A percentile compares a stretch with the other conserved stretches of the same genome.
Evolutionary conservation across 176 grass and related monocot genomes (phyloP).

Genomic region (Ensete glaucum): DNA sequence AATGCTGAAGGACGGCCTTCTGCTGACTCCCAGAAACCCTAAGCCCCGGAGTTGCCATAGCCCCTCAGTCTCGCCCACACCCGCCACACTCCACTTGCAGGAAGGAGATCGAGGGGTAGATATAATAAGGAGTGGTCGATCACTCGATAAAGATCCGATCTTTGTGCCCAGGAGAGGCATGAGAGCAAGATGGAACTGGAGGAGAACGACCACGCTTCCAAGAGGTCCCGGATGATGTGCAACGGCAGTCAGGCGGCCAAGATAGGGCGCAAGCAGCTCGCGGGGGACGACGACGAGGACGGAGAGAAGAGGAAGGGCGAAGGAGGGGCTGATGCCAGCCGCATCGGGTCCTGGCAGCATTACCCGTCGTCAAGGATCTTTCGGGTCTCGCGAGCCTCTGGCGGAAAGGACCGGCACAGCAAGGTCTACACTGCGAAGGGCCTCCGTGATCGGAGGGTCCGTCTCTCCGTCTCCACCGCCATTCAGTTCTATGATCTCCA

Average conservation of each 20-base stretch:
- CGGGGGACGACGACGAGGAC: constrained; percentile 2
- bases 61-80: background rate
- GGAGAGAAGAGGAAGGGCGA: background rate
- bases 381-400: constrained; percentile 9
- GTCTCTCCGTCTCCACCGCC: constrained; percentile 17
- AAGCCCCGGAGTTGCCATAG: background rate
- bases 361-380: constrained; percentile 11
- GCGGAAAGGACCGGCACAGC: constrained; percentile 23
- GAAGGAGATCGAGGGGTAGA: background rate
- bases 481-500: constrained; percentile 24
- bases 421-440: constrained; percentile 23
- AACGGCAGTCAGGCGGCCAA: constrained; percentile 1
- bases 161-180: constrained; percentile 4
- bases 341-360: background rate
- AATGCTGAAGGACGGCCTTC: constrained; percentile 10
- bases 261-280: constrained; percentile 3
- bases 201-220: constrained; percentile 6
- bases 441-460: constrained; percentile 13
- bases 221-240: background rate
- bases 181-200: constrained; percentile 13
- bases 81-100: background rate
- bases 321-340: background rate
- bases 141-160: background rate
- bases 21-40: background rate
- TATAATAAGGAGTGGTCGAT: background rate